A percentile compares a stretch with the other conserved stretches of the same genome.
phyloP scores from a whole-genome alignment of 139 green algal species.

The Chlamydomonas sp. region DNA sequence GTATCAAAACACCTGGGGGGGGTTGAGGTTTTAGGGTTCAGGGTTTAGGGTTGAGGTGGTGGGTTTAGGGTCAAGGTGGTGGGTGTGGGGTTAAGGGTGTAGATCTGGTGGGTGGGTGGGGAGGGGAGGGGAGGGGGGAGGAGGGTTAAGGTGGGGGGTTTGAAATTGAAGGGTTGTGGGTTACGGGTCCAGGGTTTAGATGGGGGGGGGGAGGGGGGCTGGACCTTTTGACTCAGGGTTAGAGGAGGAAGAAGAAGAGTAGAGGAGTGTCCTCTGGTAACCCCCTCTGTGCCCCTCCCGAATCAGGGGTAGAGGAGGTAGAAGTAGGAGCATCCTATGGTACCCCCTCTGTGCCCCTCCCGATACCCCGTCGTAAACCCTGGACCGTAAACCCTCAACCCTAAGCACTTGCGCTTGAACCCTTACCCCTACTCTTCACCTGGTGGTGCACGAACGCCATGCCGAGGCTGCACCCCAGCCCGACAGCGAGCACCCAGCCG shows the following conservation, averaged over 20 bases:
- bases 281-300: neutral
- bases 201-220: neutral
- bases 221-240: neutral
- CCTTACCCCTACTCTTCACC: too few relatives aligned
- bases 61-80: neutral
- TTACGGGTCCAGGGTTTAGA: neutral
- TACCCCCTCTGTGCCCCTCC: too few relatives aligned
- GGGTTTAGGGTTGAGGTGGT: neutral
- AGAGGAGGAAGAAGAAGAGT: neutral
- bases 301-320: neutral
- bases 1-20: neutral
- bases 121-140: conserved; percentile 1
- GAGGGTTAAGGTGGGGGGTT: neutral
- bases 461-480: neutral
- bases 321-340: too few relatives aligned
- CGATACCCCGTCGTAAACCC: too few relatives aligned
- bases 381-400: too few relatives aligned
- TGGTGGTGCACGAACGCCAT: neutral
- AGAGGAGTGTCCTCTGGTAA: neutral
- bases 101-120: neutral
- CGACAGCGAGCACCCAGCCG: neutral
- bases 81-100: too few relatives aligned
- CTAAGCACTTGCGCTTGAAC: too few relatives aligned
- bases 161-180: neutral
- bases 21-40: neutral